Evolutionary conservation across 140 eudicot species (phyloP), one percentile per base, ranked within the genome.

Genomic region (Stevia rebaudiana): DNA sequence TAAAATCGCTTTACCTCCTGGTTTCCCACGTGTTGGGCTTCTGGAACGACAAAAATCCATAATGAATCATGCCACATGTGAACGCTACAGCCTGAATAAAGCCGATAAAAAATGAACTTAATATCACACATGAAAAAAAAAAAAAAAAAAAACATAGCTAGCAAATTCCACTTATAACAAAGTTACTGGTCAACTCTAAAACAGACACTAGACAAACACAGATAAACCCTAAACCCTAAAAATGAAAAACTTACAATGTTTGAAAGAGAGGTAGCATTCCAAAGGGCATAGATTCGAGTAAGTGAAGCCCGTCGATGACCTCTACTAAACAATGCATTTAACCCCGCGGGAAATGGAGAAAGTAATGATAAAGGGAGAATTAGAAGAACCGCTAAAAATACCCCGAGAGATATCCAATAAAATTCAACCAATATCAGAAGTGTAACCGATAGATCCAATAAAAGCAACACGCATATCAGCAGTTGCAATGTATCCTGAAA

Each of bases 291-390:
- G 47, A 84, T 85, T 30, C 98, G 95, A 52, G 94, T 83, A 76
- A 90, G 98, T 50, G 95, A 80, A 53, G 95, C 84, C 78, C 86
- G 80, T 73, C 81, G 77, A 55, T 85, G 88, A 40, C 98, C 95
- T 79, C 70, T 82, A 70, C 94, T 84, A 76, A 90, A 82, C 13
- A 90, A 75, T 11, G 98, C 95, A 73, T 87, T 90, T 77, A 90
- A 79, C 68, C 98, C 98, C 10, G 98, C 98, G 0, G 91, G 98
- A 39, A 87, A 87, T 8, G 95, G 95, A 44, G 90, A 87, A 54
- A 90, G 89, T 80, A 87, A 50, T 1, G 98, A 90, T 13, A 90
- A 60, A 63, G 98, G 98, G 67, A 90, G 95, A 76, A 90, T 69
- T 17, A 90, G 95, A 67, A 90, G 71, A 74, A 90, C 87, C 19